Evolutionary conservation across 495 filamentous ascomycete species (phyloP).

Genomic region (Penicillium waksmanii): DNA sequence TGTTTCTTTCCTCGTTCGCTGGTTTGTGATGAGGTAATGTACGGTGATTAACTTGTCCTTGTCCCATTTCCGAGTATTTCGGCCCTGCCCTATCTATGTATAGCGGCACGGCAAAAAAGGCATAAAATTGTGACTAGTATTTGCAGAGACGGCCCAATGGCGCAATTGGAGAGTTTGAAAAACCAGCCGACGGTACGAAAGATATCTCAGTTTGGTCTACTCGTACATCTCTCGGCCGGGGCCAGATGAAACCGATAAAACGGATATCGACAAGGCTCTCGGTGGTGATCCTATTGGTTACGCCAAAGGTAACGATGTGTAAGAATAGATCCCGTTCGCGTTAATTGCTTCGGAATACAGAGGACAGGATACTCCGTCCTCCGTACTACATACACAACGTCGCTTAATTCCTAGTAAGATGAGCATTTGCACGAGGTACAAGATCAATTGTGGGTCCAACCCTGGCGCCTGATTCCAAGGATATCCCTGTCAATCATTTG

Average conservation of each 20-base stretch:
- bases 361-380: background rate
- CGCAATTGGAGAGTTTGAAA: slow-evolving; percentile 4
- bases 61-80: no score
- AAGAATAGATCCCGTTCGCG: no score
- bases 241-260: slow-evolving; percentile 17
- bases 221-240: slow-evolving; percentile 11
- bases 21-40: background rate
- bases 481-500: slow-evolving; percentile 12
- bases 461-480: background rate
- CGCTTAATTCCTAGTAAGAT: slow-evolving; percentile 1
- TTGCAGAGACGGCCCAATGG: background rate
- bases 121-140: no score
- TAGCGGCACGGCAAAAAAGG: no score
- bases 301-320: background rate
- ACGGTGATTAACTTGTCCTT: no score
- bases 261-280: slow-evolving; percentile 18
- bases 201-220: slow-evolving; percentile 17
- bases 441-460: slow-evolving; percentile 3
- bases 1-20: background rate
- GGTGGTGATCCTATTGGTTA: slow-evolving; percentile 4
- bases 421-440: background rate
- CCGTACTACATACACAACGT: background rate
- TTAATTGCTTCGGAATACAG: no score
- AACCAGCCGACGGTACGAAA: slow-evolving; percentile 12
- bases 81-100: no score